phyloP scores from a whole-genome alignment of 257 asterid species.

The Jaltomata sinuosa region DNA sequence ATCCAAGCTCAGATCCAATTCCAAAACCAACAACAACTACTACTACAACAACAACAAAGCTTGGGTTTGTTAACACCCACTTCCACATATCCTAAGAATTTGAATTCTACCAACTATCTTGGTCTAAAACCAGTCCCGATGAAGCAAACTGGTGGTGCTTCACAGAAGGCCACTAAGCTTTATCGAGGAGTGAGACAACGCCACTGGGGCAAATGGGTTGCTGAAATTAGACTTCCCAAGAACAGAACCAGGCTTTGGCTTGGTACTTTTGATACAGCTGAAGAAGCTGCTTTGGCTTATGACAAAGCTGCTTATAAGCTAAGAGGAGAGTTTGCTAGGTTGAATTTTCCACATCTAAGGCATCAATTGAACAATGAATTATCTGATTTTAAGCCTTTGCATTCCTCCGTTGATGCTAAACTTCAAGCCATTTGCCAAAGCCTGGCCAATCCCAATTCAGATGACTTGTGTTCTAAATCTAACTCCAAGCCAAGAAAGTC shows the following conservation, averaged over 20 bases:
- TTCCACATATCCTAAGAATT: slow-evolving; percentile 3
- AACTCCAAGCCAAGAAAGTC: background rate
- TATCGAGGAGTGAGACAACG: slow-evolving; percentile 89
- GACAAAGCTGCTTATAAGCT: slow-evolving; percentile 85
- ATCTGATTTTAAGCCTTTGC: slow-evolving; percentile 48
- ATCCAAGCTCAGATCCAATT: slow-evolving; percentile 53
- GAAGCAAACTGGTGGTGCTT: slow-evolving; percentile 51
- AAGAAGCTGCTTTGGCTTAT: slow-evolving; percentile 83
- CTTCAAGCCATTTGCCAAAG: slow-evolving; percentile 61
- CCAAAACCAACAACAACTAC: slow-evolving; percentile 41
- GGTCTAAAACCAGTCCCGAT: slow-evolving; percentile 48
- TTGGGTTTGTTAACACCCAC: slow-evolving; percentile 13
- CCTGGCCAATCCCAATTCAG: slow-evolving; percentile 23
- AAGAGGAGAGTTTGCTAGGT: slow-evolving; percentile 74
- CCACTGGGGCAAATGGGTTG: slow-evolving; percentile 98
- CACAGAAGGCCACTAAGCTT: slow-evolving; percentile 51
- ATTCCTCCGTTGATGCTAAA: slow-evolving; percentile 70
- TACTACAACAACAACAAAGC: slow-evolving; percentile 19
- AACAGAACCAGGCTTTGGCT: slow-evolving; percentile 89
- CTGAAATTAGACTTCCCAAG: slow-evolving; percentile 84
- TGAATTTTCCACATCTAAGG: slow-evolving; percentile 66
- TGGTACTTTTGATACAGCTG: slow-evolving; percentile 86
- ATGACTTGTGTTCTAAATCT: background rate
- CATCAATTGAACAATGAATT: slow-evolving; percentile 42
- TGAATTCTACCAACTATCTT: slow-evolving; percentile 26